Base-by-base conservation (phyloP, 352 stramenopile species). In the Pythium rhizo-oryzae region DNA sequence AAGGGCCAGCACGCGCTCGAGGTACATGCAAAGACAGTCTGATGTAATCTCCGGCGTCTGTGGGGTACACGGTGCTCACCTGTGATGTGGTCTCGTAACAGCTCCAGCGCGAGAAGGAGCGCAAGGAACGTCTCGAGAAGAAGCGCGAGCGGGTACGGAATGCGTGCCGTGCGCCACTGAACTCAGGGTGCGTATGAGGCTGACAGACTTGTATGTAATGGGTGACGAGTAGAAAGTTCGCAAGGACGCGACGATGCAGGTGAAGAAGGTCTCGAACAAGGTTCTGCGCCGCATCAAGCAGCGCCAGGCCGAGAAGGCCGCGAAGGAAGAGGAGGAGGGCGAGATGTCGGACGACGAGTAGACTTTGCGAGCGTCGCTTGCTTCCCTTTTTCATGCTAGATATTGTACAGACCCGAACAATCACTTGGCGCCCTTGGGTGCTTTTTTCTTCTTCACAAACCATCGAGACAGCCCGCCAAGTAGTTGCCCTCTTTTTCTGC, bases 391-490 rank as follows among this genome's bases (percentile, higher is more conserved):
- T n/a, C 2, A 47, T 8, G 6, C 18, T n/a, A 47, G 15, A 47
- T 21, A 47, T 9, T 47, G 41, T 47, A 47, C 41, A 47, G 9
- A 16, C 41, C 6, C 13, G 13, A n/a, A 21, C 13, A 47, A 12
- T 41, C 8, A 41, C 8, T 15, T 11, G 8, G 8, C 13, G 15
- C 41, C 12, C 11, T 47, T 47, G n/a, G n/a, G n/a, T n/a, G n/a
- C n/a, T 19, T 21, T 47, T 21, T 19, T 47, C 41, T 47, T 47
- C 21, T 15, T 47, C 41, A 73, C 8, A 73, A 59, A 23, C 85
- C 81, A 46, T 92, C 82, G 15, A 94, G 77, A 59, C 83, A 92
- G 24, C 84, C 76, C 4, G 83, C 73, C 74, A 92, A 82, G 62
- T 81, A 84, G 62, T 72, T 90, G 66, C 58, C 65, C 18, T 92